Evolutionary conservation across 345 rosid species (phyloP).

Genomic region (Rhodomyrtus tomentosa): DNA sequence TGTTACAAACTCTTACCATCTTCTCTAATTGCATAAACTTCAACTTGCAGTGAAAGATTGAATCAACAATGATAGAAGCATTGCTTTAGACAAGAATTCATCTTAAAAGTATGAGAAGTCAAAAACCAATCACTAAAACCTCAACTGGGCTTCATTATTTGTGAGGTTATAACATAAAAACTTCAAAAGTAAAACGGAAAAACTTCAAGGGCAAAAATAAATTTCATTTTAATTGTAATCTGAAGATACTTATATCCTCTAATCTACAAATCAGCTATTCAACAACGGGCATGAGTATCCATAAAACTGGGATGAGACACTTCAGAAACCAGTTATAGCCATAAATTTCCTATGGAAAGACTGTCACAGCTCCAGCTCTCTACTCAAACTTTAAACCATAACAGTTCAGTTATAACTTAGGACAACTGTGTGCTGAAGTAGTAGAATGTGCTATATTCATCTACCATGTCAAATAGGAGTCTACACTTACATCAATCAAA

Average conservation of each 20-base stretch:
- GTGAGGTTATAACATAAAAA: background rate
- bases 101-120: background rate
- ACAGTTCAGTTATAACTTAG: background rate
- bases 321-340: background rate
- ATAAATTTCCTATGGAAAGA: background rate
- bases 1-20: background rate
- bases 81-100: background rate
- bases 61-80: background rate
- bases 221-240: background rate
- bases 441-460: background rate
- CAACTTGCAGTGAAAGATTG: background rate
- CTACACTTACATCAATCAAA: background rate
- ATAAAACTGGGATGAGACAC: background rate
- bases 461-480: background rate
- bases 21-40: background rate
- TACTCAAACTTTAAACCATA: background rate
- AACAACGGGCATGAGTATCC: background rate
- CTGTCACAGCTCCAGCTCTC: background rate
- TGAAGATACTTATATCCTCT: background rate
- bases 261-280: background rate
- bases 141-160: background rate
- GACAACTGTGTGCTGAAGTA: background rate
- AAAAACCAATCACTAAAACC: background rate
- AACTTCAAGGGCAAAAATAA: background rate
- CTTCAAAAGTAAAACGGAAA: background rate